Percentiles rank a stretch among this genome's conserved stretches.
These are phyloP conservation scores for Jimgerdemannia flammicorona DNA, from an alignment of 192 early-diverging fungal species.

Conservation along the genomic window DNA sequence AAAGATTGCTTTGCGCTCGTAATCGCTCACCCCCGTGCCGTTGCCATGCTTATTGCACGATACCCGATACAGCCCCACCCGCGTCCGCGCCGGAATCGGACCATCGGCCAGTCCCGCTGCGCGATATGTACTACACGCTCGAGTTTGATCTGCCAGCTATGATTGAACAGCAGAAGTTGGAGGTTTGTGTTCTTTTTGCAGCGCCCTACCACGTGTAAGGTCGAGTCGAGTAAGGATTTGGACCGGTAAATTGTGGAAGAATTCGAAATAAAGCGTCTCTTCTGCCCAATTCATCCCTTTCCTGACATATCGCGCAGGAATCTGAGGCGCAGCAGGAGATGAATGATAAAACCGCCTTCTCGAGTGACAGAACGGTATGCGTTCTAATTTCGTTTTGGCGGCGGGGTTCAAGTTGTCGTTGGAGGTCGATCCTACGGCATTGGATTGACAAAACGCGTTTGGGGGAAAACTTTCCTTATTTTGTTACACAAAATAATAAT, in stretches of 20 bases:
- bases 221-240: too few species aligned
- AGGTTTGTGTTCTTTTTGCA: conserved; percentile 10
- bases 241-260: too few species aligned
- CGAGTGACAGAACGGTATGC: background rate
- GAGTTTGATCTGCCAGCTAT: conserved; percentile 62
- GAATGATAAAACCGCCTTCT: background rate
- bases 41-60: background rate
- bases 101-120: conserved; percentile 36
- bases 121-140: conserved; percentile 63
- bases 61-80: background rate
- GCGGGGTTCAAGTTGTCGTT: background rate
- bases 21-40: too few species aligned
- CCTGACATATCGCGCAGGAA: background rate
- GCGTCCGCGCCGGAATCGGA: conserved; percentile 17
- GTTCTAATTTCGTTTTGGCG: background rate
- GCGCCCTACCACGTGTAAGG: too few species aligned
- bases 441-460: too few species aligned
- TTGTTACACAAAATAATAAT: background rate
- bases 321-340: background rate
- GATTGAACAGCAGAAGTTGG: conserved; percentile 43
- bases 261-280: too few species aligned
- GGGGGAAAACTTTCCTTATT: background rate
- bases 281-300: background rate
- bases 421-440: background rate
- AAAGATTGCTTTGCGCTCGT: too few species aligned